Evolutionary conservation across 1,284 basidiomycete genomes (phyloP).

Genomic region (Trametes polyzona): DNA sequence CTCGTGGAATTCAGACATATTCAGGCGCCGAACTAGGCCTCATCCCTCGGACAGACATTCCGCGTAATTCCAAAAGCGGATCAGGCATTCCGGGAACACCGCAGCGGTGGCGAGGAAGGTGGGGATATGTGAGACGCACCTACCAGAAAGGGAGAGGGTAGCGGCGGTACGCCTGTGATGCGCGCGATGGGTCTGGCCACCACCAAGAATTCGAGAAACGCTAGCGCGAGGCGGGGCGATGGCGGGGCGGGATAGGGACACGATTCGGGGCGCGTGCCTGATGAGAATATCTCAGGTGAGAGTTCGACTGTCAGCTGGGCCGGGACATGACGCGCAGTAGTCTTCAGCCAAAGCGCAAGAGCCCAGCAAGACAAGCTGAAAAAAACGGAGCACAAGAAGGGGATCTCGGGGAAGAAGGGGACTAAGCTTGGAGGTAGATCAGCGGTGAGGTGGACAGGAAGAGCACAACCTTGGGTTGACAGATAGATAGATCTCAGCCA

Average conservation of each 20-base stretch:
- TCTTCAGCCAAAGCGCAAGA: neutral
- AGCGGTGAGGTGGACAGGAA: neutral
- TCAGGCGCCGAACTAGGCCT: too few relatives aligned
- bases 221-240: neutral
- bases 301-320: neutral
- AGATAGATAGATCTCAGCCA: neutral
- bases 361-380: neutral
- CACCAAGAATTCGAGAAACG: neutral
- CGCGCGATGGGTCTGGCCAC: neutral
- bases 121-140: neutral
- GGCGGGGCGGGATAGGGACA: neutral
- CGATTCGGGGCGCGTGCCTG: conserved; percentile 1
- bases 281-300: neutral
- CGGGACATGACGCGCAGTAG: neutral
- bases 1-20: too few relatives aligned
- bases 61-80: neutral
- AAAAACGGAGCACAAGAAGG: too few relatives aligned
- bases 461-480: neutral
- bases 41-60: neutral
- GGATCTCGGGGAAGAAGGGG: neutral
- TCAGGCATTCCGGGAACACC: neutral
- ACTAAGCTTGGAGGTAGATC: neutral
- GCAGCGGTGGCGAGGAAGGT: neutral
- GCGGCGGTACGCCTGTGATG: neutral
- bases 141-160: neutral